A percentile compares a stretch with the other conserved stretches of the same genome.
Evolutionary conservation across 345 rosid genomes (phyloP).

Genomic region (Lepidium africanum): DNA sequence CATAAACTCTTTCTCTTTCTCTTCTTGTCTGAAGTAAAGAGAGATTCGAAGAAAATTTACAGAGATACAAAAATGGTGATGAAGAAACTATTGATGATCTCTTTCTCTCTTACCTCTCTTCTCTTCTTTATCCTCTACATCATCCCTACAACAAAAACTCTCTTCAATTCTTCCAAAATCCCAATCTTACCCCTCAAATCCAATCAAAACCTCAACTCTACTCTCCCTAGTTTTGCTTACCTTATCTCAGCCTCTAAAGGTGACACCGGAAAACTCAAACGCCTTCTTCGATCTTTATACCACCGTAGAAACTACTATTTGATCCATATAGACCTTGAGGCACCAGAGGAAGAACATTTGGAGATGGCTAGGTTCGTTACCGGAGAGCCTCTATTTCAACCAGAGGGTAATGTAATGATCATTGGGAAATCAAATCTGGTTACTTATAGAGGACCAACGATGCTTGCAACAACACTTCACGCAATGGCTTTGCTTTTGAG

Average conservation of each 20-base stretch:
- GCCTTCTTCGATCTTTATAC: conserved; percentile 55
- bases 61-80: conserved; percentile 17
- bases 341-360: conserved; percentile 47
- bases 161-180: conserved; percentile 29
- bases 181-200: conserved; percentile 34
- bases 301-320: conserved; percentile 79
- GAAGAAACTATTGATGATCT: conserved; percentile 45
- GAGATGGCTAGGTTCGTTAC: conserved; percentile 52
- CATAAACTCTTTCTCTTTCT: background rate
- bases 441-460: conserved; percentile 88
- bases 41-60: conserved; percentile 7
- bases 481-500: conserved; percentile 70
- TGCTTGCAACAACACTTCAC: conserved; percentile 85
- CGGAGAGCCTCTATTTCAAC: conserved; percentile 42
- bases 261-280: conserved; percentile 48
- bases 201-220: conserved; percentile 24
- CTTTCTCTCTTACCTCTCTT: conserved; percentile 44
- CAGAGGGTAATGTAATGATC: conserved; percentile 68
- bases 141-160: conserved; percentile 36
- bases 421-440: conserved; percentile 75
- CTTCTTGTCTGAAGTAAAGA: background rate
- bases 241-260: conserved; percentile 80
- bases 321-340: conserved; percentile 65
- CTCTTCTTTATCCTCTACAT: conserved; percentile 46
- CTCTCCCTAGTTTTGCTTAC: conserved; percentile 74